Conservation (phyloP, 2,329 filamentous ascomycete species). For the Botrytis elliptica region DNA sequence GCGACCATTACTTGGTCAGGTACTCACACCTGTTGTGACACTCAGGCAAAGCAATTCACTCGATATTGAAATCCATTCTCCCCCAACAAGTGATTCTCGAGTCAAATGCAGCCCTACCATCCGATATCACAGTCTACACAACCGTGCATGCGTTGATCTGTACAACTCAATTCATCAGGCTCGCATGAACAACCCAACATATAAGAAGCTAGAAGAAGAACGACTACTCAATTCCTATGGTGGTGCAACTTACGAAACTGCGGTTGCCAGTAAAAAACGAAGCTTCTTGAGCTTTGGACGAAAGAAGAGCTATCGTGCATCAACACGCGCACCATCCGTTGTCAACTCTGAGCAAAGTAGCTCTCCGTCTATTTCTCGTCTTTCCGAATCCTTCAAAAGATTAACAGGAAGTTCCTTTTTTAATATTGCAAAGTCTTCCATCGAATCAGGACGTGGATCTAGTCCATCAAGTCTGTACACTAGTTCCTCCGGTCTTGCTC, state of each 20-base stretch:
- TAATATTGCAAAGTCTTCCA: conserved; percentile 77
- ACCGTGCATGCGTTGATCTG: conserved; percentile 74
- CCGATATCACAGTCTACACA: conserved; percentile 76
- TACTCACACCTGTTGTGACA: conserved; percentile 87
- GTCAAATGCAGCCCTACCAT: conserved; percentile 65
- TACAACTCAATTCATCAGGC: conserved; percentile 86
- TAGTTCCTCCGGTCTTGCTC: conserved; percentile 43
- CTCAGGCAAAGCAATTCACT: conserved; percentile 87
- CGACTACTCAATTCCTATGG: conserved; percentile 72
- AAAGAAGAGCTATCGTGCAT: conserved; percentile 52
- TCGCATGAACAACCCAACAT: conserved; percentile 89
- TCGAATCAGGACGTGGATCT: conserved; percentile 53
- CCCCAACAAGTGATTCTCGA: conserved; percentile 70
- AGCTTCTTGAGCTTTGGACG: conserved; percentile 48
- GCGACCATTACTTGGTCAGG: conserved; percentile 63
- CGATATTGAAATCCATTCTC: conserved; percentile 91
- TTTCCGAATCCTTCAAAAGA: conserved; percentile 65
- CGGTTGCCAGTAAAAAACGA: conserved; percentile 45
- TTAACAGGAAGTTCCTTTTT: conserved; percentile 74
- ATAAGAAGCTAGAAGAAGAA: conserved; percentile 66
- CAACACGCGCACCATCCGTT: conserved; percentile 55
- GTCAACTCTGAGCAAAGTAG: conserved; percentile 69
- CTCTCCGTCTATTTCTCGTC: conserved; percentile 69
- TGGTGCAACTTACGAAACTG: conserved; percentile 46
- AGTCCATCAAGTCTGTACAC: conserved; percentile 42